Evolutionary conservation across 352 stramenopile species (phyloP).

Genomic region (Globisporangium splendens): DNA sequence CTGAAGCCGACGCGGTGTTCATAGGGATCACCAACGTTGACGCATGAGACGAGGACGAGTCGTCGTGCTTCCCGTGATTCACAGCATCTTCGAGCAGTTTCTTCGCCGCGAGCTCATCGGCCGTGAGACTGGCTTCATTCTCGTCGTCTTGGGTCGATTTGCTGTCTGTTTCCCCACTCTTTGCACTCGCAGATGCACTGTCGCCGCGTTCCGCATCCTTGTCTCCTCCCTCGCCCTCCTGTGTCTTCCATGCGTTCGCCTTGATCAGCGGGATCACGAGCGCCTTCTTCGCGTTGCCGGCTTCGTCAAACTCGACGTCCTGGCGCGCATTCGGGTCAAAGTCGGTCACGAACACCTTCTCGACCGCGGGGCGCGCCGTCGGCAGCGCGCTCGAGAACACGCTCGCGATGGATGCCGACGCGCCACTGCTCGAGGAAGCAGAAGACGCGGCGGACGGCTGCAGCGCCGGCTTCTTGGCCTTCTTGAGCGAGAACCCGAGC

Average conservation of each 20-base stretch:
- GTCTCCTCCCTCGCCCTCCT: background rate
- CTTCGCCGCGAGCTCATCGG: conserved; percentile 35
- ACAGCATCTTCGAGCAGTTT: conserved; percentile 38
- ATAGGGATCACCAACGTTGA: conserved; percentile 60
- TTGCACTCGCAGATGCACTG: background rate
- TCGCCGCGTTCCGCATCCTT: background rate
- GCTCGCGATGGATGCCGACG: conserved; percentile 1
- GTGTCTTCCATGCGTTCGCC: conserved; percentile 45
- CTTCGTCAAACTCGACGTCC: conserved; percentile 22
- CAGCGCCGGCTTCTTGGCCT: conserved; percentile 45
- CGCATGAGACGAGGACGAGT: background rate
- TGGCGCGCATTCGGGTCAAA: conserved; percentile 48
- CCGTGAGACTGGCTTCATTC: conserved; percentile 11
- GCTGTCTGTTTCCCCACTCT: too few relatives aligned
- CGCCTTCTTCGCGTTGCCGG: conserved; percentile 20
- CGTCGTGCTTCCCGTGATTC: conserved; percentile 8
- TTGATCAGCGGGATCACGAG: conserved; percentile 74
- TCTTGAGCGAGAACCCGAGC: conserved; percentile 75
- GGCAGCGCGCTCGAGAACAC: conserved; percentile 18
- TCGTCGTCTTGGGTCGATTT: conserved; percentile 6
- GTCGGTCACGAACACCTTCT: conserved; percentile 74
- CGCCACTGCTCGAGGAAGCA: conserved; percentile 1
- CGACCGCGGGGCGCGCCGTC: conserved; percentile 9
- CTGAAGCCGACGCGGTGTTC: background rate
- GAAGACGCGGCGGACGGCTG: conserved; percentile 1